These are phyloP conservation scores for Arachis stenosperma DNA, from an alignment of 306 rosid genomes.

Conservation along the genomic window DNA sequence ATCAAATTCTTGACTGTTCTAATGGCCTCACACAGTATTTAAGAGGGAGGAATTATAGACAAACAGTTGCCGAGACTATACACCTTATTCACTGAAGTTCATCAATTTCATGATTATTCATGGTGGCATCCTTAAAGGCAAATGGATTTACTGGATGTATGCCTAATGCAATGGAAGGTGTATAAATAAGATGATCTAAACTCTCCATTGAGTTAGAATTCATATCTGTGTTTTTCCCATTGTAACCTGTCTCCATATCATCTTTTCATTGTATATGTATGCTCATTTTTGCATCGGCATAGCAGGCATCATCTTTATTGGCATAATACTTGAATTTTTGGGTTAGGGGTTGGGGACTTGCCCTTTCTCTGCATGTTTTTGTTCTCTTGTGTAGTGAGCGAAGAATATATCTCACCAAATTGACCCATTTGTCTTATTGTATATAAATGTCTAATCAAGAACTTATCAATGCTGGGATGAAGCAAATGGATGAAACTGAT, in stretches of 20 bases:
- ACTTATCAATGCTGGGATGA: slow-evolving; percentile 76
- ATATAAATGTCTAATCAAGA: slow-evolving; percentile 97
- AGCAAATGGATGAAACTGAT: slow-evolving; percentile 95
- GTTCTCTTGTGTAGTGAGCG: not conserved
- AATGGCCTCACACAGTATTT: too few species aligned
- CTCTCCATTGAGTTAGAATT: too few species aligned
- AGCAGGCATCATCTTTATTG: not conserved
- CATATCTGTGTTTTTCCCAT: too few species aligned
- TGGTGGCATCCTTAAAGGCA: too few species aligned
- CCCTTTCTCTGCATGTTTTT: not conserved
- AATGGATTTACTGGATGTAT: too few species aligned
- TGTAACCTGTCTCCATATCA: too few species aligned
- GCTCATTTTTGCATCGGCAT: too few species aligned
- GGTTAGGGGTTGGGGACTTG: not conserved
- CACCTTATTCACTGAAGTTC: not conserved
- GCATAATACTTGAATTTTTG: not conserved
- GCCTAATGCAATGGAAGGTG: too few species aligned
- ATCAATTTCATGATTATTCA: not conserved
- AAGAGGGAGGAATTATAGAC: not conserved
- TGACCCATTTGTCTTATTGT: slow-evolving; percentile 41
- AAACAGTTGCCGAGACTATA: slow-evolving; percentile 12
- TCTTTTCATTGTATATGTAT: too few species aligned
- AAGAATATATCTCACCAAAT: slow-evolving; percentile 18
- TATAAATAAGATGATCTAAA: too few species aligned
- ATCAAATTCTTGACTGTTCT: too few species aligned